Evolutionary conservation across 495 filamentous ascomycete genomes (phyloP).

Genomic region (Hyaloscypha finlandica): DNA sequence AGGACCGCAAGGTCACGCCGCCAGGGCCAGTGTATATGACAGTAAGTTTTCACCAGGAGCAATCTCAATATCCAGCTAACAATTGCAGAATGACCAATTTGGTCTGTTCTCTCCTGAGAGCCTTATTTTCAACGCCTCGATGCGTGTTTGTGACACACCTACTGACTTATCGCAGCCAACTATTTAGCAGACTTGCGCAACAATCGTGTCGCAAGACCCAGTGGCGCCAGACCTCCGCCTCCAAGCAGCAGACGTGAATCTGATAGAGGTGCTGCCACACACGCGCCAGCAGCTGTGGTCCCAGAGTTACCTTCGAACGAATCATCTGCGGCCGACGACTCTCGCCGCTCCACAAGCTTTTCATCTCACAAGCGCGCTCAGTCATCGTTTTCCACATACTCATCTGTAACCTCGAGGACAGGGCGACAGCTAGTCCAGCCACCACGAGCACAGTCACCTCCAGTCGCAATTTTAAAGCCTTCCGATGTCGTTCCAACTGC

Average conservation of each 20-base stretch:
- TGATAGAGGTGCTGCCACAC: constrained; percentile 24
- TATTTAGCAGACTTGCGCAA: constrained; percentile 81
- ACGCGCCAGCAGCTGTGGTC: constrained; percentile 19
- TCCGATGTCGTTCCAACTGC: constrained; percentile 56
- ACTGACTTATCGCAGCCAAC: constrained; percentile 51
- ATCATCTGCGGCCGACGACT: constrained; percentile 4
- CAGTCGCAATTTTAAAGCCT: constrained; percentile 32
- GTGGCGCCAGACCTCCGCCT: constrained; percentile 78
- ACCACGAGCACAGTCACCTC: constrained; percentile 28
- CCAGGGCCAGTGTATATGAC: constrained; percentile 83
- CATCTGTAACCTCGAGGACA: constrained; percentile 28
- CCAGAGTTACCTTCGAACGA: constrained; percentile 29
- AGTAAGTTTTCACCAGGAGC: background rate
- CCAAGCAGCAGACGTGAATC: constrained; percentile 43
- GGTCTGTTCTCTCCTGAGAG: constrained; percentile 54
- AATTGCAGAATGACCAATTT: constrained; percentile 65
- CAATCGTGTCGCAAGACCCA: constrained; percentile 74
- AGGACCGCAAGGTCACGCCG: constrained; percentile 64
- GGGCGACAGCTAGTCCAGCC: constrained; percentile 51
- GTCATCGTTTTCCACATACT: constrained; percentile 37
- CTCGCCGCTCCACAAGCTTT: constrained; percentile 47
- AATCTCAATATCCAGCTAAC: background rate
- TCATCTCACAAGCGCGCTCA: constrained; percentile 51
- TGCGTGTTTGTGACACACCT: constrained; percentile 22
- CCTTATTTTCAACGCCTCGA: constrained; percentile 32